phyloP scores from a whole-genome alignment of 73 alveolate genomes.

The Paramecium sonneborni region DNA sequence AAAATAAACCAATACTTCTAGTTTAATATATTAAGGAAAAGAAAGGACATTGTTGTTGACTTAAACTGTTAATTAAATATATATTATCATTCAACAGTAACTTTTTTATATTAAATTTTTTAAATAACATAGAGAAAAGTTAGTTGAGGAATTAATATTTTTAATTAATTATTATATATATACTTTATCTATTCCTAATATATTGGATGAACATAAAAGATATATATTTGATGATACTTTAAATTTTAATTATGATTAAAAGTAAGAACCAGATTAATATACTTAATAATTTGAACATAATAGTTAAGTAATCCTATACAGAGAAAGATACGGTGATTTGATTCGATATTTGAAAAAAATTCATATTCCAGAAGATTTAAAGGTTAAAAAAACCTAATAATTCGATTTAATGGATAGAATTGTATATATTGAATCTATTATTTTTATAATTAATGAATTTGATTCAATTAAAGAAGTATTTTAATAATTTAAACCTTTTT shows the following conservation, averaged over 20 bases:
- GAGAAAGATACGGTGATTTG: conserved; percentile 13
- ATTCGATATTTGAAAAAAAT: background rate
- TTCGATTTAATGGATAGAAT: conserved; percentile 23
- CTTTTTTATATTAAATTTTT: background rate
- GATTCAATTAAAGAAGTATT: background rate
- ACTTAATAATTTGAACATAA: background rate
- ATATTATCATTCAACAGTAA: background rate
- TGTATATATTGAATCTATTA: background rate
- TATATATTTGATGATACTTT: background rate
- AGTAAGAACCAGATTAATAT: conserved; percentile 5
- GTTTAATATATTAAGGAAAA: conserved; percentile 14
- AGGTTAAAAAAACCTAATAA: background rate
- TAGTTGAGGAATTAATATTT: background rate
- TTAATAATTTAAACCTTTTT: background rate
- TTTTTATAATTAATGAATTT: conserved; percentile 10
- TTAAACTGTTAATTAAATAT: conserved; percentile 42
- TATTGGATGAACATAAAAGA: conserved; percentile 14
- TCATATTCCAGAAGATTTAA: background rate
- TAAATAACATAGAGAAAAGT: background rate
- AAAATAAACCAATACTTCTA: background rate
- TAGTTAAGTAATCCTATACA: background rate
- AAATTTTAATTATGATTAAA: background rate
- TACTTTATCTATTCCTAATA: background rate
- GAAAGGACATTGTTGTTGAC: background rate
- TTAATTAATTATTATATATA: conserved; percentile 16